phyloP scores from a whole-genome alignment of 495 filamentous ascomycete species.

The Oleoguttula mirabilis region DNA sequence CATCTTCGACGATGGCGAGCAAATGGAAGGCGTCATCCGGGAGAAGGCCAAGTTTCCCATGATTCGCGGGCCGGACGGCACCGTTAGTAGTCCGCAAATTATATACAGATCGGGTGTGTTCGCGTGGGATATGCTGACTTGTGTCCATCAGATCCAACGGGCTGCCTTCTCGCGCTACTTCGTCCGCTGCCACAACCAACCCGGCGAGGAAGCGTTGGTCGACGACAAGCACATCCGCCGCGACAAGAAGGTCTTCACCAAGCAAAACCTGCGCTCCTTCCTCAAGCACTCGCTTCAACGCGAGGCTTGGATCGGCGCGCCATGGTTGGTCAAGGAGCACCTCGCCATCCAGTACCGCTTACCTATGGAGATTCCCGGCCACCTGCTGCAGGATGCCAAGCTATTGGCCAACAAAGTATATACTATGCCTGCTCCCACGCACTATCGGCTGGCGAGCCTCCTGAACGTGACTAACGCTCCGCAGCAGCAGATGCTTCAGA shows the following conservation, averaged over 20 bases:
- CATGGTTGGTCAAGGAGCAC: constrained; percentile 84
- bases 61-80: constrained; percentile 3
- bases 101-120: no score
- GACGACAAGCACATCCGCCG: constrained; percentile 74
- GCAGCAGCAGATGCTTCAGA: constrained; percentile 14
- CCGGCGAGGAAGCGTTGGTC: constrained; percentile 61
- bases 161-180: constrained; percentile 66
- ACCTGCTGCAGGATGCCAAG: constrained; percentile 55
- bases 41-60: constrained; percentile 72
- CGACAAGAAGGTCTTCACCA: constrained; percentile 88
- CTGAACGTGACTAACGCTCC: background rate
- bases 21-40: constrained; percentile 63
- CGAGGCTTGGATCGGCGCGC: constrained; percentile 87
- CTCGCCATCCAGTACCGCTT: constrained; percentile 78
- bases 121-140: constrained; percentile 61
- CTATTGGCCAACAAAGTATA: constrained; percentile 17
- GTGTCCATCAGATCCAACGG: no score
- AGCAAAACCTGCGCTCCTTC: constrained; percentile 83
- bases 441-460: background rate
- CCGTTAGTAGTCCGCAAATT: no score
- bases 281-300: constrained; percentile 87
- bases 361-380: constrained; percentile 66
- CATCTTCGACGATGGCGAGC: constrained; percentile 53
- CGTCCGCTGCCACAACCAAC: constrained; percentile 57
- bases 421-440: background rate